A percentile compares a stretch with the other conserved stretches of the same genome.
Evolutionary conservation across 2,329 filamentous ascomycete genomes (phyloP).

Genomic region (Daldinia eschscholtzii): DNA sequence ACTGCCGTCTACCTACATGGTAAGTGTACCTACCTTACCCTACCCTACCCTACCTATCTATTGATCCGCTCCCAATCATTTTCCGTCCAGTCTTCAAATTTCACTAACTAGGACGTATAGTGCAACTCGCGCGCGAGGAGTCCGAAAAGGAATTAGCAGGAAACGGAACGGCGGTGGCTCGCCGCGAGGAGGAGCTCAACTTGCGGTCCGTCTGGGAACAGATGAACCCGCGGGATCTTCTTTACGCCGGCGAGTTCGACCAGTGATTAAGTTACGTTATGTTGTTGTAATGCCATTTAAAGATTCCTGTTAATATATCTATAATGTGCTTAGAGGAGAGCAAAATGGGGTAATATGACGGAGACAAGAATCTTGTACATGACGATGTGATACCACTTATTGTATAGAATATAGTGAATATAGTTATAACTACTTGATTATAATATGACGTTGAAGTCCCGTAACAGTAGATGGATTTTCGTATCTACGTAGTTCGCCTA

Average conservation of each 20-base stretch:
- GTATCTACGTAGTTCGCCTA: neutral
- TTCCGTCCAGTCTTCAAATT: neutral
- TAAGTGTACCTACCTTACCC: conserved; percentile 52
- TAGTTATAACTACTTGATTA: neutral
- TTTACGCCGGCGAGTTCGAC: conserved; percentile 61
- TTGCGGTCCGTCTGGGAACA: conserved; percentile 60
- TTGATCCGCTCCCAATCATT: no score
- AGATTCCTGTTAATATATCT: neutral
- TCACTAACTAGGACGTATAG: conserved; percentile 42
- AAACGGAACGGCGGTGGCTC: conserved; percentile 47
- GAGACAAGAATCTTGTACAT: neutral
- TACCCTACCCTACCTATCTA: neutral
- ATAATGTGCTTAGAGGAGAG: conserved; percentile 1
- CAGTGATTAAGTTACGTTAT: conserved; percentile 38
- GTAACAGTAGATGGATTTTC: no score
- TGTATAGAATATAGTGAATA: conserved; percentile 9
- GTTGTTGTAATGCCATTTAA: neutral
- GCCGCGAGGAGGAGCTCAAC: conserved; percentile 53
- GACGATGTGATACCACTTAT: conserved; percentile 5
- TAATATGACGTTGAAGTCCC: neutral
- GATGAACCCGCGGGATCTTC: conserved; percentile 60
- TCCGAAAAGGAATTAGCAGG: conserved; percentile 53
- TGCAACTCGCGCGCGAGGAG: conserved; percentile 59
- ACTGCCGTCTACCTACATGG: conserved; percentile 69
- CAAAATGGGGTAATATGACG: neutral